Conservation (phyloP, 495 filamentous ascomycete genomes). For the Penicillium flavigenum region DNA sequence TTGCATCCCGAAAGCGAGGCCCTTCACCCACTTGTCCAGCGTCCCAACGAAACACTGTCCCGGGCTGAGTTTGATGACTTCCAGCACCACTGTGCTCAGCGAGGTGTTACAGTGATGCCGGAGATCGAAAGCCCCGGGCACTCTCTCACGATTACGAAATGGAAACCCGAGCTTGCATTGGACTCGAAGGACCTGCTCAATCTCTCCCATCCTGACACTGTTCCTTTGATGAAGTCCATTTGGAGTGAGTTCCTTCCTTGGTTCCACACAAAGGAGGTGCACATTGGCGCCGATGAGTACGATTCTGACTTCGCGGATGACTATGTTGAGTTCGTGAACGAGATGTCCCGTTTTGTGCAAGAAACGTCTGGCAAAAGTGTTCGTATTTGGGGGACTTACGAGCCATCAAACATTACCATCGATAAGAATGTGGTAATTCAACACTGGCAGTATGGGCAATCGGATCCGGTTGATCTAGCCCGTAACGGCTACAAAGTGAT, state of each 20-base stretch:
- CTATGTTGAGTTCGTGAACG: constrained; percentile 56
- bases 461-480: constrained; percentile 48
- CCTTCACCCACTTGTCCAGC: constrained; percentile 44
- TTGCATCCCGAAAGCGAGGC: constrained; percentile 41
- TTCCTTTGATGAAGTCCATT: constrained; percentile 52
- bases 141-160: constrained; percentile 53
- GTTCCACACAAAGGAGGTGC: constrained; percentile 57
- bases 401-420: constrained; percentile 43
- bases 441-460: constrained; percentile 60
- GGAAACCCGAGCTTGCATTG: constrained; percentile 56
- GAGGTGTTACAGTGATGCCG: constrained; percentile 54
- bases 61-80: constrained; percentile 50
- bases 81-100: constrained; percentile 50
- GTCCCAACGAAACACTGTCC: constrained; percentile 50
- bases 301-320: constrained; percentile 49
- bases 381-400: constrained; percentile 56
- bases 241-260: constrained; percentile 57
- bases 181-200: constrained; percentile 52
- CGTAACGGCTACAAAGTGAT: constrained; percentile 44
- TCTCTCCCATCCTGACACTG: constrained; percentile 53
- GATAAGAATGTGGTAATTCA: constrained; percentile 49
- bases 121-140: constrained; percentile 58
- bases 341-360: constrained; percentile 47
- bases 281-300: constrained; percentile 59
- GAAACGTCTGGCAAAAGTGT: constrained; percentile 44